Base-by-base conservation (phyloP, 352 stramenopile genomes). In the Pythium guiyangense region DNA sequence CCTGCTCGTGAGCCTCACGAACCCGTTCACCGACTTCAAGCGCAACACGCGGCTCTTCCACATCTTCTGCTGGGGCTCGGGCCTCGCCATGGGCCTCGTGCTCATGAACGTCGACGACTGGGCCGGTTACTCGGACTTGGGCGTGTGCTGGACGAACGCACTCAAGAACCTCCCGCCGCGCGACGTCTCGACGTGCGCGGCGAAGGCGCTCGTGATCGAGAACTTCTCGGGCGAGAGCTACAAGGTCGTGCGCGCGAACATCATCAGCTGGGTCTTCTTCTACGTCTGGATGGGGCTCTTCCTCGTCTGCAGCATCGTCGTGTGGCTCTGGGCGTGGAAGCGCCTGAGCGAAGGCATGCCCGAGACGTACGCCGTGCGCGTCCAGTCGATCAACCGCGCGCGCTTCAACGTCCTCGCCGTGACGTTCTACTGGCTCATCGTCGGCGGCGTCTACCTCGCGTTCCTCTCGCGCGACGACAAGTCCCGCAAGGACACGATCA, bases 1-100 rank as follows among this genome's bases (percentile, higher is more conserved):
- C 61, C 59, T 97, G 40, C 64, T 94, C 43, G 72, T 96, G 67
- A 90, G 82, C 53, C 70, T 95, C 35, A 96, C 84, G 6, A 97
- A 96, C 64, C 88, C 88, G 18, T 97, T 97, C 58, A 95, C 84
- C 15, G 84, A 96, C 70, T 95, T 93, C 61, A 93, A 94, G 64
- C 67, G 77, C 60, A 96, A 96, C 71, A 92, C 73, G 49, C 60
- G 77, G 15, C 49, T 90, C 43, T 96, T 93, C 67, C 84, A 95
- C 69, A 40, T 92, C n/a, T 90, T 90, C 54, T 91, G 76, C 53
- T 96, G 86, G 86, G 70, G 86, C 34, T 56, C 75, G 10, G 76
- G 70, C 3, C 62, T 90, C 10, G 22, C 91, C 39, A 62, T 90
- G 39, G 79, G 77, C 1, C 54, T 91, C 15, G 26, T 94, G 58